These are phyloP conservation scores for Teratosphaeria gauchensis DNA, from an alignment of 2,329 filamentous ascomycete species.

Conservation along the genomic window DNA sequence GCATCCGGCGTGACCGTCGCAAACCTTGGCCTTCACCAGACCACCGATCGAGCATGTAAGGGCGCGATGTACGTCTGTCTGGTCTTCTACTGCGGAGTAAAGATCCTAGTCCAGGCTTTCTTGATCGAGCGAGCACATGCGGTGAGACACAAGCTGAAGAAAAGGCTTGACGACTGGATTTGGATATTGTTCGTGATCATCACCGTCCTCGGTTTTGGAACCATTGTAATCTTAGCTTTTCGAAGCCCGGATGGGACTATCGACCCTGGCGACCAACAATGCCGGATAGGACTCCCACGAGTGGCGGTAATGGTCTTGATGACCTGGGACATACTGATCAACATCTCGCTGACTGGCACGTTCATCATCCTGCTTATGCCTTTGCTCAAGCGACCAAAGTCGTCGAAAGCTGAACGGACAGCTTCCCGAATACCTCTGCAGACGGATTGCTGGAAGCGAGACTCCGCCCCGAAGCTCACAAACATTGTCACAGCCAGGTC, in stretches of 20 bases:
- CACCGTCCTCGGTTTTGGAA: conserved; percentile 11
- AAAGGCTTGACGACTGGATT: conserved; percentile 25
- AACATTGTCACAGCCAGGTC: background rate
- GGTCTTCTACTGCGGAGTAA: conserved; percentile 28
- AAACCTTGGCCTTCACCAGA: conserved; percentile 21
- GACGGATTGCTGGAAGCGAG: background rate
- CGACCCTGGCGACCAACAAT: conserved; percentile 23
- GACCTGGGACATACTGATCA: conserved; percentile 30
- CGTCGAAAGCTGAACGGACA: background rate
- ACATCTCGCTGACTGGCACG: conserved; percentile 29
- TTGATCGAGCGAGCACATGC: conserved; percentile 33
- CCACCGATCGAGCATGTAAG: conserved; percentile 20
- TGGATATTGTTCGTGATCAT: conserved; percentile 25
- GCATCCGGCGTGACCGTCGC: conserved; percentile 25
- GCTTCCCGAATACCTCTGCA: background rate
- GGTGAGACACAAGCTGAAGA: conserved; percentile 25
- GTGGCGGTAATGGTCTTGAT: conserved; percentile 29
- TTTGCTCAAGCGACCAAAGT: conserved; percentile 8
- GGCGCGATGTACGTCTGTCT: conserved; percentile 29
- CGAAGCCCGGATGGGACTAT: conserved; percentile 25
- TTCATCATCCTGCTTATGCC: conserved; percentile 30
- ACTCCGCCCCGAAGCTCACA: background rate
- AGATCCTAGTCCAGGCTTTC: conserved; percentile 30
- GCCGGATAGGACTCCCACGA: conserved; percentile 31
- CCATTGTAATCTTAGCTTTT: conserved; percentile 12